Evolutionary conservation across 176 grass and related monocot genomes (phyloP), one percentile per base, ranked within the genome.

Genomic region (Musa beccarii): DNA sequence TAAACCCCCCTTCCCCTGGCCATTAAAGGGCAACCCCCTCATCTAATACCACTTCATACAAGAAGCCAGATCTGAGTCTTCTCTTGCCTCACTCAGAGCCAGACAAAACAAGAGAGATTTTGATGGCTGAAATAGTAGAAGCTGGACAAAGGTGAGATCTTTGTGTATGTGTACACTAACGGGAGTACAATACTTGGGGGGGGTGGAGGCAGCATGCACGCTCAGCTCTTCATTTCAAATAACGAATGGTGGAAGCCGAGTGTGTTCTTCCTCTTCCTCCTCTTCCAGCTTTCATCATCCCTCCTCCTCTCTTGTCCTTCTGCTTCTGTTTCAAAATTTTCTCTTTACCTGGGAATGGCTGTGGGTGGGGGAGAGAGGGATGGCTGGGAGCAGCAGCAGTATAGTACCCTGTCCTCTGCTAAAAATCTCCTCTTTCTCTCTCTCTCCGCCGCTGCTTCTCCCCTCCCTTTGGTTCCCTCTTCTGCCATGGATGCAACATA

Each of bases 1-100:
- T 5, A 64, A 51, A 53, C 59, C 85, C 81, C 83, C 87, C 75
- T 14, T 86, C 85, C 70, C 78, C 78, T 96, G 80, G 81, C 82
- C 82, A 79, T 81, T 74, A 55, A 87, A 80, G 69, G 84, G 89
- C 78, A 79, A 86, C 83, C 79, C 93, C 87, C 87, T 92, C 93
- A 92, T 92, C 87, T 89, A 96, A 86, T 81, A 86, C 54, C 78
- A 79, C 71, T 78, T 59, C 86, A 92, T 86, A 69, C 54, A 57
- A 82, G n/a, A 52, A 59, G 68, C 63, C 79, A 86, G 84, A 90
- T 90, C 85, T 85, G 69, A 13, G 15, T 69, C 34, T 17, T 28
- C 29, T 3, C 20, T 68, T 54, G 23, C 54, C 25, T 4, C 24
- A 34, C 50, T 55, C 77, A 53, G 34, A 43, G 11, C 49, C 49